Percentiles rank a stretch among this genome's conserved stretches.
Evolutionary conservation across 75 land plant species (phyloP).

Genomic region (Pinus albicaulis): DNA sequence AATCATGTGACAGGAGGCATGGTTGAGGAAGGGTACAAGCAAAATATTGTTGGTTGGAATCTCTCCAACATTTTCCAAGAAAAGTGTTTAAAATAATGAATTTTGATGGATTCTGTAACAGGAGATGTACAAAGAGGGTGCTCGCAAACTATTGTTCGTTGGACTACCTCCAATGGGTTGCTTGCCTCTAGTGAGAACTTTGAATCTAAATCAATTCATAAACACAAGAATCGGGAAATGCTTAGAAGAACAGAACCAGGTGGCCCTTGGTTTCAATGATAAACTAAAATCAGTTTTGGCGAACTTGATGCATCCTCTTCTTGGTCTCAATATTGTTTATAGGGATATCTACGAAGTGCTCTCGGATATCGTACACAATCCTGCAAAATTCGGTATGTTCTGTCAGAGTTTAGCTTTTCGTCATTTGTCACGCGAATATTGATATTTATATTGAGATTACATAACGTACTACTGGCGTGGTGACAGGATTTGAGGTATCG

Average conservation of each 20-base stretch:
- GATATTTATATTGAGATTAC: no score
- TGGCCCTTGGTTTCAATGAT: slow-evolving; percentile 42
- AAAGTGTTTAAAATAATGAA: not conserved
- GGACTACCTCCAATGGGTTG: slow-evolving; percentile 75
- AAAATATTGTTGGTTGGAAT: not conserved
- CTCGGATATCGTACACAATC: not conserved
- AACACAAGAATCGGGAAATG: slow-evolving; percentile 19
- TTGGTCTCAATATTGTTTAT: slow-evolving; percentile 11
- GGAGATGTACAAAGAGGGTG: slow-evolving; percentile 49
- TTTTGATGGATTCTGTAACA: not conserved
- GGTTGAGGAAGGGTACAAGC: no score
- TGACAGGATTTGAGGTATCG: slow-evolving; percentile 10
- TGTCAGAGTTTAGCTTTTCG: not conserved
- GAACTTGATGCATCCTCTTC: slow-evolving; percentile 10
- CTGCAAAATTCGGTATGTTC: not conserved
- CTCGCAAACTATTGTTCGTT: slow-evolving; percentile 42
- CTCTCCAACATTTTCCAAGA: no score
- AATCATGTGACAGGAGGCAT: no score
- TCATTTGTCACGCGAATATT: no score
- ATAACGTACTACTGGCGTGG: no score
- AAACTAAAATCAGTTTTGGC: slow-evolving; percentile 26
- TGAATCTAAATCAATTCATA: not conserved
- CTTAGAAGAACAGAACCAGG: slow-evolving; percentile 42
- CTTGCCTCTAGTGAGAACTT: slow-evolving; percentile 56
- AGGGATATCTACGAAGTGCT: not conserved